These are phyloP conservation scores for Micractinium sp. DNA, from an alignment of 139 green algal species.

Conservation along the genomic window DNA sequence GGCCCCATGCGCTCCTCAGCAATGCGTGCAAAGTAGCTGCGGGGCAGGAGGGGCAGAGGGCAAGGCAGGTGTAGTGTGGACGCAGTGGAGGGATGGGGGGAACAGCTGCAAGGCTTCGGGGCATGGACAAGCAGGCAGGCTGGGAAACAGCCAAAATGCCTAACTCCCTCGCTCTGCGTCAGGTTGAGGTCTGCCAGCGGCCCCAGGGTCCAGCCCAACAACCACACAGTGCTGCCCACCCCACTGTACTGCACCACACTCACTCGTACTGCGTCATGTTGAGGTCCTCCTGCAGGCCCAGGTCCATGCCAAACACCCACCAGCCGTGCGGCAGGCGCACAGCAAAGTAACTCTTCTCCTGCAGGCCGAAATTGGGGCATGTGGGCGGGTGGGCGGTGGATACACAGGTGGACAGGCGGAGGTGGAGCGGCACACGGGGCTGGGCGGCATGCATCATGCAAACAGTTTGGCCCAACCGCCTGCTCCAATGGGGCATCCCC, in stretches of 20 bases:
- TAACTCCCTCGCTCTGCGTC: too few species aligned
- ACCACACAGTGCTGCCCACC: not conserved
- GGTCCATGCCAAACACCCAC: constrained; percentile 92
- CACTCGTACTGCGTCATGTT: constrained; percentile 84
- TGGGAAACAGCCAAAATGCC: too few species aligned
- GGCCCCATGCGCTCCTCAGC: constrained; percentile 79
- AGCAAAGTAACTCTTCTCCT: constrained; percentile 84
- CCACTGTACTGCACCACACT: not conserved
- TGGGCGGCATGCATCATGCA: too few species aligned
- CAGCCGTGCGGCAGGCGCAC: constrained; percentile 84
- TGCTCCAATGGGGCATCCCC: too few species aligned
- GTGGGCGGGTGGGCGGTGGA: not conserved
- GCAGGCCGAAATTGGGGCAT: not conserved
- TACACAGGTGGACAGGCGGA: not conserved
- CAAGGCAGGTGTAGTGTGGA: not conserved
- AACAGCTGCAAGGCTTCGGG: not conserved
- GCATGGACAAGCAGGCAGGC: not conserved
- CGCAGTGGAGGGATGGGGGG: not conserved
- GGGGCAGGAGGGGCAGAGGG: not conserved
- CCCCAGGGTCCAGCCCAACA: too few species aligned
- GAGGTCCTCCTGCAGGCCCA: constrained; percentile 78
- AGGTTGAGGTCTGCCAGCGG: too few species aligned
- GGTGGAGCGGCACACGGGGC: not conserved
- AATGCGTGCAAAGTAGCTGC: constrained; percentile 88
- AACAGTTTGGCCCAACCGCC: too few species aligned